phyloP scores from a whole-genome alignment of 345 rosid genomes.

The Turritis glabra region DNA sequence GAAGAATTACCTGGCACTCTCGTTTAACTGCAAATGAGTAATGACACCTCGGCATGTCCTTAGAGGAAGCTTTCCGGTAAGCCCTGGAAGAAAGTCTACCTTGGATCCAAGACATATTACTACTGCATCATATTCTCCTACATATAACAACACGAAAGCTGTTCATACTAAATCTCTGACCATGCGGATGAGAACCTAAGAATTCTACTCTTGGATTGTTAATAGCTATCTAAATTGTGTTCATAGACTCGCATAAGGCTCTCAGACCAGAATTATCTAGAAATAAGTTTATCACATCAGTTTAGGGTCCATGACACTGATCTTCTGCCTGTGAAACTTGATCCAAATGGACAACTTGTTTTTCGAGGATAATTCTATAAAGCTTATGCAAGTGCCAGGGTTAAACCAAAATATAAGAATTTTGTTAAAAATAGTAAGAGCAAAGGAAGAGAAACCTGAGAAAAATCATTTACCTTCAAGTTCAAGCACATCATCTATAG shows the following conservation, averaged over 20 bases:
- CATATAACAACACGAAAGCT: background rate
- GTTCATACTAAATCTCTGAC: slow-evolving; percentile 5
- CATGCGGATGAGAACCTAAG: background rate
- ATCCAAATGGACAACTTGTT: background rate
- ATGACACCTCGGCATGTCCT: slow-evolving; percentile 91
- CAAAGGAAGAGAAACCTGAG: slow-evolving; percentile 9
- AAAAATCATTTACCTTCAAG: slow-evolving; percentile 58
- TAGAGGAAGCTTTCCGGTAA: slow-evolving; percentile 81
- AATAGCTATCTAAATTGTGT: background rate
- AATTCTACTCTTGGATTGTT: background rate
- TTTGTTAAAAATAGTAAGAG: background rate
- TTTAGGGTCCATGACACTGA: background rate
- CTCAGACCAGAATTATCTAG: background rate
- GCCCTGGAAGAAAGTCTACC: slow-evolving; percentile 65
- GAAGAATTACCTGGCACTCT: slow-evolving; percentile 45
- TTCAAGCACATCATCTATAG: slow-evolving; percentile 51
- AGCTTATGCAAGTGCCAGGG: slow-evolving; percentile 10
- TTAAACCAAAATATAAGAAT: slow-evolving; percentile 1
- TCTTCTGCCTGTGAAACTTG: background rate
- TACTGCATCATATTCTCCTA: slow-evolving; percentile 77
- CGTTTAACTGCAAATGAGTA: slow-evolving; percentile 62
- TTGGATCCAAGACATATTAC: slow-evolving; percentile 85
- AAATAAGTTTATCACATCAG: background rate
- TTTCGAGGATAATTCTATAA: background rate
- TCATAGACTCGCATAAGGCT: background rate